Evolutionary conservation across 1,284 basidiomycete species (phyloP), one percentile per base, ranked within the genome.

Genomic region (Malassezia arunalokei): DNA sequence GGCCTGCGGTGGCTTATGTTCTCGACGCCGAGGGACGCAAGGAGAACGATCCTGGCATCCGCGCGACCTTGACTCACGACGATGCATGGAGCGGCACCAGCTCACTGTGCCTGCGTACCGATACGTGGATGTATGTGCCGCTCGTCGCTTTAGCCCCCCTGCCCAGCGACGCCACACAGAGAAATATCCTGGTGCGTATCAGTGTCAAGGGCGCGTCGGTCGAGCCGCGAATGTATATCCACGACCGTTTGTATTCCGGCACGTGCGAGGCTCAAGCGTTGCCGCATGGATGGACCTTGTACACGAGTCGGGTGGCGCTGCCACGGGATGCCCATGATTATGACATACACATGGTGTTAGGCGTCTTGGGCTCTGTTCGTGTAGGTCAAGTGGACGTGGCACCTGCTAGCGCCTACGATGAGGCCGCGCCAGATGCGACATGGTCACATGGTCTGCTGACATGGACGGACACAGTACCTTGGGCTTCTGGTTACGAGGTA

Each of bases 391-490:
- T 47, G n/a, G 44, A 47, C 14, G 30, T 47, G 17, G 29, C 30
- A 24, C 43, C 33, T 5, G 31, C 30, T 15, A 40, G n/a, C 9
- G 14, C n/a, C 9, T 15, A 9, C 8, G 33, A 47, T 4, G 8
- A 47, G 11, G 20, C 37, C 8, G 35, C 20, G 32, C 17, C 8
- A 27, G 48, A 45, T 8, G 43, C 48, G 8, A 47, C 30, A 32
- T 41, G 42, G 20, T 17, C 30, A 28, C 32, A 38, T n/a, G 43
- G 37, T 3, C 9, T 43, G 8, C 39, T 53, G 8, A 24, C n/a
- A 40, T 59, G 58, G 58, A 38, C 47, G 8, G 54, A 56, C 27
- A 54, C 57, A 27, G 45, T 49, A 1, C 51, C 58, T 1, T 43
- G 42, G 30, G 15, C 39, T 33, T 39, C 40, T 3, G 49, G 29